Base-by-base conservation (phyloP, 2,329 filamentous ascomycete species). In the Aspergillus amoenus region DNA sequence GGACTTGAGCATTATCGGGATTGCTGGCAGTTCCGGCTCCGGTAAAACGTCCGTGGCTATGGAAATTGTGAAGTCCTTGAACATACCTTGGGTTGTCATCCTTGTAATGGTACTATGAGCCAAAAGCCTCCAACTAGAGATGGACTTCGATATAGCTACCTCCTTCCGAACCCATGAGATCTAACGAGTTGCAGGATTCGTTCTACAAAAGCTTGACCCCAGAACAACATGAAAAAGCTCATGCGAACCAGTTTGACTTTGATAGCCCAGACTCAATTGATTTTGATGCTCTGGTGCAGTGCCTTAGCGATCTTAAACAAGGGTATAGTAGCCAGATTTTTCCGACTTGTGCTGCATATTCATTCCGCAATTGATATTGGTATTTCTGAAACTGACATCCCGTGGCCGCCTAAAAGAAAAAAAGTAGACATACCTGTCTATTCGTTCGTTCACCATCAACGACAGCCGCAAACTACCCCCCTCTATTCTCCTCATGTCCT, bases 401-500 rank as follows among this genome's bases (percentile, higher is more conserved):
- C 13, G 27, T 52, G 18, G 59, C 47, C 40, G 15, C 30, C 44
- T 49, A 41, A 56, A 64, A 75, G 75, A 58, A 72, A 74, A 61
- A 75, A 74, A 70, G 89, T 92, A 53, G 91, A 97, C 66, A 91
- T 99, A 55, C 94, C 94, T 0, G 82, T 96, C 11, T 99, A 99
- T 73, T 99, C 94, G 0, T 99, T 99, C 73, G 85, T 91, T 64
- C 89, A 96, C 70, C 94, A 99, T 75, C 86, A 90, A 61, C 86
- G 94, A 47, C 73, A 93, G 47, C 81, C 88, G 11, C 82, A 89
- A 63, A 96, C 92, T 0, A 95, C 89, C 0, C 88, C 90, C 1
- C 91, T 99, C 59, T 99, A 99, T 72, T 97, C 94, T 4, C 94
- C 94, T 1, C 94, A 96, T 74, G 94, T 99, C 22, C 81, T 99